Evolutionary conservation across 2,329 filamentous ascomycete species (phyloP), one percentile per base, ranked within the genome.

Genomic region (Pezicula carpinea): DNA sequence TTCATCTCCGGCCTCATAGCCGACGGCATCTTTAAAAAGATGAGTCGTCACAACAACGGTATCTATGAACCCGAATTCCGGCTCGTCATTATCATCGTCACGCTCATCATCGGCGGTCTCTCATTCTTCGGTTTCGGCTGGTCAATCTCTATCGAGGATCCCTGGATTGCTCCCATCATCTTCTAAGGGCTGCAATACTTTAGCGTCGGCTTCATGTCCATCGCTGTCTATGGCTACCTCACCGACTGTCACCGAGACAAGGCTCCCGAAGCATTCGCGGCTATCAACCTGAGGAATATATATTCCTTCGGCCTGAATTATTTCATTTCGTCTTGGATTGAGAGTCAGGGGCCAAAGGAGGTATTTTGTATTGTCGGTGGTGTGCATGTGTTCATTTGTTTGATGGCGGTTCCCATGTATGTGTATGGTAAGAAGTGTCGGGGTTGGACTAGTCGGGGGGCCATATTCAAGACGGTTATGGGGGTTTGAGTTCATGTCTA

Each of bases 21-120:
- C 3, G 50, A 53, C 23, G 46, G 69, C 53, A 76, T 80, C 51
- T 69, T 79, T 32, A 66, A 72, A 29, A 75, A 71, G 69, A 53
- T 60, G 51, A 48, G 50, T 21, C 34, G 49, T 43, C 26, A 53
- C 35, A 51, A 61, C 55, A 48, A 59, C 19, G 59, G 55, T 15
- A 49, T 66, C 22, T 62, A 61, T 40, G 66, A 69, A 36, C 66
- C 67, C 2, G 67, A 69, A 53, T 65, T 66, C 48, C 54, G 61
- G 11, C 52, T 66, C 40, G 45, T 58, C n/a, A 43, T 59, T n/a
- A 51, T 60, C 4, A 45, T 56, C 31, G 55, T 58, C 13, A 54
- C 55, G 21, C 53, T 57, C 3, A 48, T 61, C 15, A 50, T 63
- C 21, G 54, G 54, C 0, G 64, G 67, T 0, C 58, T 62, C 1